phyloP scores from a whole-genome alignment of 2,329 filamentous ascomycete species.

The Fusarium phyllophilum region DNA sequence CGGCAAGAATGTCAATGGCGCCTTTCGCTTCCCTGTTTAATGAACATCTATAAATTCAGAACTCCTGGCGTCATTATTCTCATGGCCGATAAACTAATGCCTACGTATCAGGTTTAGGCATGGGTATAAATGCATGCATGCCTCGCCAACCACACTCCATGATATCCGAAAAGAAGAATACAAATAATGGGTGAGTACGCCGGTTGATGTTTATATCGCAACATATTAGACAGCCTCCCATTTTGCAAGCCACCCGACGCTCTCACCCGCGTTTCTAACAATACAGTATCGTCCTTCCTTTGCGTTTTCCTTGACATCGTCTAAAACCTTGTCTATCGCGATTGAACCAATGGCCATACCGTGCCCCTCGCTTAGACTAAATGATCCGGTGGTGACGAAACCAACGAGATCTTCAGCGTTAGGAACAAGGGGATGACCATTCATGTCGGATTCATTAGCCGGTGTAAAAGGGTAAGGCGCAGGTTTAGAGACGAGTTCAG shows the following conservation, averaged over 20 bases:
- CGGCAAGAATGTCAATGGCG: conserved; percentile 43
- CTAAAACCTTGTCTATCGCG: conserved; percentile 66
- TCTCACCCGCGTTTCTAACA: conserved; percentile 82
- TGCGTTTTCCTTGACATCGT: conserved; percentile 43
- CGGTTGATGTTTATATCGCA: not conserved
- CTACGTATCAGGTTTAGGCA: not conserved
- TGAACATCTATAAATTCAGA: not conserved
- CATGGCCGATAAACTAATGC: not conserved
- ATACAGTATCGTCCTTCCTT: conserved; percentile 74
- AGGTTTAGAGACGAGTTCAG: conserved; percentile 57
- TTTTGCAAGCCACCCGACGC: conserved; percentile 78
- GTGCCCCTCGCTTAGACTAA: conserved; percentile 79
- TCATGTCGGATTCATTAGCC: conserved; percentile 52
- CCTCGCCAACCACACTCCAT: not conserved
- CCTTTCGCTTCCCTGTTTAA: conserved; percentile 34
- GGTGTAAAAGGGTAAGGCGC: conserved; percentile 48
- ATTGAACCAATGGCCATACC: conserved; percentile 81
- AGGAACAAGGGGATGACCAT: conserved; percentile 75
- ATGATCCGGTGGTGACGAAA: conserved; percentile 89
- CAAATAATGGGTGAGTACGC: not conserved
- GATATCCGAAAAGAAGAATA: not conserved
- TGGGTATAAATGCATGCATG: not conserved
- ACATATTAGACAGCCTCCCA: conserved; percentile 74
- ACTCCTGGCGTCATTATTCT: conserved; percentile 6
- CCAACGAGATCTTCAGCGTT: conserved; percentile 81